Evolutionary conservation across 129 eudicot species (phyloP).

Genomic region (Gnaphalium uliginosum): DNA sequence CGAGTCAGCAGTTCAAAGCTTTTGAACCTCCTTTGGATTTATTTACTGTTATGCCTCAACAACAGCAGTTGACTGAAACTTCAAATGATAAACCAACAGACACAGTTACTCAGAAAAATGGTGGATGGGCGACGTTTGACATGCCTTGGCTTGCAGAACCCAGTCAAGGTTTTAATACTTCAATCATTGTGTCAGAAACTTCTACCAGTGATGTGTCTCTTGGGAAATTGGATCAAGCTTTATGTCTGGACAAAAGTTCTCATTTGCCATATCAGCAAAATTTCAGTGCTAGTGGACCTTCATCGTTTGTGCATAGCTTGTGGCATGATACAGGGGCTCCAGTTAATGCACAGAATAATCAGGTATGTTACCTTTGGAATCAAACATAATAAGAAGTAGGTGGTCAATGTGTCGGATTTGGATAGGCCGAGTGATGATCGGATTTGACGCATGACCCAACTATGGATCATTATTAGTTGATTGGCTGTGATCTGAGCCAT

Average conservation of each 20-base stretch:
- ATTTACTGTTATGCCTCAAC: slow-evolving; percentile 32
- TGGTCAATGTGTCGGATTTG: background rate
- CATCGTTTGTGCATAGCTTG: slow-evolving; percentile 27
- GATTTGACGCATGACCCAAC: background rate
- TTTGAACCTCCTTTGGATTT: slow-evolving; percentile 45
- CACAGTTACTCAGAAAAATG: slow-evolving; percentile 39
- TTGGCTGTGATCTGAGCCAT: background rate
- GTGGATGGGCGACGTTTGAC: slow-evolving; percentile 98
- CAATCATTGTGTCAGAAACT: slow-evolving; percentile 31
- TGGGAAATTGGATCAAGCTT: slow-evolving; percentile 25
- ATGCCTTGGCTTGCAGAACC: slow-evolving; percentile 49
- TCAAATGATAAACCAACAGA: slow-evolving; percentile 35
- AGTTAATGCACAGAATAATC: slow-evolving; percentile 38
- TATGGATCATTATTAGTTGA: background rate
- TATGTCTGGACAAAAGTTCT: slow-evolving; percentile 27
- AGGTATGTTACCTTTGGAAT: slow-evolving; percentile 38
- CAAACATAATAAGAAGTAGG: too few species aligned
- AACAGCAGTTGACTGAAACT: slow-evolving; percentile 40
- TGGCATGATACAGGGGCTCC: slow-evolving; percentile 48
- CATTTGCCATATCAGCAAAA: slow-evolving; percentile 50
- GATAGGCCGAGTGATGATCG: background rate
- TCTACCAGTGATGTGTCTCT: slow-evolving; percentile 31
- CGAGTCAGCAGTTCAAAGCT: slow-evolving; percentile 43
- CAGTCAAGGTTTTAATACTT: slow-evolving; percentile 27
- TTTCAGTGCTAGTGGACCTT: slow-evolving; percentile 39